Conservation (phyloP, 1,284 basidiomycete species). For the Cutaneotrichosporon sp. region DNA sequence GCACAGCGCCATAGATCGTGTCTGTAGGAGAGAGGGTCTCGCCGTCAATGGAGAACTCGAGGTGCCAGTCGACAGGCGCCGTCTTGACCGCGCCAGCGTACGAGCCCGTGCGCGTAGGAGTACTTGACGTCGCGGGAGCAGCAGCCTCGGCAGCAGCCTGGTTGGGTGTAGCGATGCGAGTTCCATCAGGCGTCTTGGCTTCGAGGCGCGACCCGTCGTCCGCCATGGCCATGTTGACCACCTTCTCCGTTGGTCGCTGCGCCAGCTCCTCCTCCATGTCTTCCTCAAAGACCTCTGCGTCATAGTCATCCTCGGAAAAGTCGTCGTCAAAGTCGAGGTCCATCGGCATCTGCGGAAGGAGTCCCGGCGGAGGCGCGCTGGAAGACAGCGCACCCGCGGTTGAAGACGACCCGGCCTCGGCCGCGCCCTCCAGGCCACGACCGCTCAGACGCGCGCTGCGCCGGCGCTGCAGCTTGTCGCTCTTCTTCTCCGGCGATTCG, state of each 20-base stretch:
- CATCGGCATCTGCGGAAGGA: conserved; percentile 33
- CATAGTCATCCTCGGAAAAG: conserved; percentile 70
- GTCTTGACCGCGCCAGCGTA: conserved; percentile 92
- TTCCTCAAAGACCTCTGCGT: conserved; percentile 53
- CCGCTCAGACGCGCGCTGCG: conserved; percentile 78
- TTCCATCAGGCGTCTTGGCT: conserved; percentile 93
- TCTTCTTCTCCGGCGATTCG: conserved; percentile 10
- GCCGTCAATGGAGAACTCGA: conserved; percentile 90
- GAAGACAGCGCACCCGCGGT: conserved; percentile 5
- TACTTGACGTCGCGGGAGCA: conserved; percentile 23
- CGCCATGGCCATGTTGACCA: conserved; percentile 73
- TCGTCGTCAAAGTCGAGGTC: conserved; percentile 51
- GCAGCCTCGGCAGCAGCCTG: conserved; percentile 34
- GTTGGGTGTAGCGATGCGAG: conserved; percentile 80
- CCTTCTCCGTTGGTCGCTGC: conserved; percentile 60
- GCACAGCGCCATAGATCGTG: conserved; percentile 93
- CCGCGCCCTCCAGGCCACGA: conserved; percentile 45
- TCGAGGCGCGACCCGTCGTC: conserved; percentile 82
- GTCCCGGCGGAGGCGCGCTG: conserved; percentile 1
- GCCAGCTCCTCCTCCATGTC: conserved; percentile 56
- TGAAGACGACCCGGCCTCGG: neutral
- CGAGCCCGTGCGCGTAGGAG: conserved; percentile 56
- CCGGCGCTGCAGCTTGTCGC: conserved; percentile 51
- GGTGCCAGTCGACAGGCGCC: conserved; percentile 90
- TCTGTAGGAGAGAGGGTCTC: conserved; percentile 74